Conservation (phyloP, 208 protist genomes). For the Borovskyia barvae region DNA sequence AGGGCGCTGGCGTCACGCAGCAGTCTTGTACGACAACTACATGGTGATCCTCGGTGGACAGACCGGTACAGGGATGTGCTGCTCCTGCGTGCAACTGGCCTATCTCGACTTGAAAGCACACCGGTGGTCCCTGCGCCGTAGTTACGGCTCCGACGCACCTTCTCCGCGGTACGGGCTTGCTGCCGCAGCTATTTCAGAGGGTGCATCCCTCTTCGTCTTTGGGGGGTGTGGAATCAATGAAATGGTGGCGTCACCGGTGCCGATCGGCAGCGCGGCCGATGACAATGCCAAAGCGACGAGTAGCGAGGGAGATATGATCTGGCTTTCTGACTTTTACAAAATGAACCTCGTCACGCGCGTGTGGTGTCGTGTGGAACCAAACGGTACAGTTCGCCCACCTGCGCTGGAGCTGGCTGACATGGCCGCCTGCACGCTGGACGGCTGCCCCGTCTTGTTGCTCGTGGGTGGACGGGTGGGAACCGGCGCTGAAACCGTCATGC, state of each 20-base stretch:
- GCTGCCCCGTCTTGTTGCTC: conserved; percentile 50
- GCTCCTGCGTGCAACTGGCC: conserved; percentile 35
- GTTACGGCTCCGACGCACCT: conserved; percentile 35
- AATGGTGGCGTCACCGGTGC: background rate
- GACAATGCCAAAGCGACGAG: background rate
- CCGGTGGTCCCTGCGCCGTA: conserved; percentile 37
- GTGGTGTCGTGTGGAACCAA: conserved; percentile 49
- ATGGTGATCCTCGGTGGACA: conserved; percentile 61
- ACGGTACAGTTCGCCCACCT: conserved; percentile 52
- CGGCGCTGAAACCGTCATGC: background rate
- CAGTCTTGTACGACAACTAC: conserved; percentile 53
- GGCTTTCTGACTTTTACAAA: conserved; percentile 54
- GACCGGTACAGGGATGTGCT: conserved; percentile 11
- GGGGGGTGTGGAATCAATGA: conserved; percentile 23
- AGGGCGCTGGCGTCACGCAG: conserved; percentile 59
- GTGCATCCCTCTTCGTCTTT: conserved; percentile 34
- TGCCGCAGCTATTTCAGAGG: conserved; percentile 20
- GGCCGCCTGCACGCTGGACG: conserved; percentile 30
- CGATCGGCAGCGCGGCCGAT: conserved; percentile 1
- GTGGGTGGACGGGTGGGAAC: conserved; percentile 31
- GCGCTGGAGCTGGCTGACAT: conserved; percentile 58
- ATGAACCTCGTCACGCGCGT: conserved; percentile 57
- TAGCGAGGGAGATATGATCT: background rate
- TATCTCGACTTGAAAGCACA: conserved; percentile 44
- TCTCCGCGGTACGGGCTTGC: conserved; percentile 60